Percentiles rank a stretch among this genome's conserved stretches.
Conservation (phyloP, 2,329 filamentous ascomycete species). For the Coniochaeta sp. region DNA sequence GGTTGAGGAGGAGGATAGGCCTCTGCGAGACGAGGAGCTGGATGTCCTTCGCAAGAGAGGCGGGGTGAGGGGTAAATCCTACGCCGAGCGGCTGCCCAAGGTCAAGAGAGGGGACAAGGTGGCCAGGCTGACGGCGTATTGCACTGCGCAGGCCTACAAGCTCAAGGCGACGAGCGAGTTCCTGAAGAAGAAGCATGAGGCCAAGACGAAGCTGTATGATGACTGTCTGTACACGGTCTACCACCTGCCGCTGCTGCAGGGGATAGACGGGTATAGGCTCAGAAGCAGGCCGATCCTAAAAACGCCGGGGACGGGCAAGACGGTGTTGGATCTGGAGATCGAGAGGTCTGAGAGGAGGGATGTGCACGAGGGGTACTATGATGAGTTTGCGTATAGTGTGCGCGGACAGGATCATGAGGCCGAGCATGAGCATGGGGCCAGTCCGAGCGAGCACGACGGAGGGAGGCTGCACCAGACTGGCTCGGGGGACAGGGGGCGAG, state of each 20-base stretch:
- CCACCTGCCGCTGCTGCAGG: constrained; percentile 80
- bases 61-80: constrained; percentile 69
- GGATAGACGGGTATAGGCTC: constrained; percentile 78
- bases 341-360: constrained; percentile 85
- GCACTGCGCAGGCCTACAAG: constrained; percentile 89
- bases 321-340: constrained; percentile 88
- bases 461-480: neutral
- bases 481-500: neutral
- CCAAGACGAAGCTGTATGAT: constrained; percentile 93
- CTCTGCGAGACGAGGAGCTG: constrained; percentile 61
- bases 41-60: constrained; percentile 56
- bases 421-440: constrained; percentile 6
- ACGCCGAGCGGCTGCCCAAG: constrained; percentile 89
- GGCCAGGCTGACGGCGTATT: constrained; percentile 88
- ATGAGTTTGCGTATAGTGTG: constrained; percentile 58
- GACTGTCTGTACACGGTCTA: constrained; percentile 96
- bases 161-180: constrained; percentile 84
- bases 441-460: constrained; percentile 7
- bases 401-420: constrained; percentile 12
- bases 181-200: constrained; percentile 77
- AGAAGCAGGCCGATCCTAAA: constrained; percentile 87
- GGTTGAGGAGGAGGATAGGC: constrained; percentile 50
- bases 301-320: constrained; percentile 82
- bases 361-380: constrained; percentile 86
- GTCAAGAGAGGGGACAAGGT: constrained; percentile 79